Base-by-base conservation (phyloP, 148 eudicot species). In the Cornus suecica region DNA sequence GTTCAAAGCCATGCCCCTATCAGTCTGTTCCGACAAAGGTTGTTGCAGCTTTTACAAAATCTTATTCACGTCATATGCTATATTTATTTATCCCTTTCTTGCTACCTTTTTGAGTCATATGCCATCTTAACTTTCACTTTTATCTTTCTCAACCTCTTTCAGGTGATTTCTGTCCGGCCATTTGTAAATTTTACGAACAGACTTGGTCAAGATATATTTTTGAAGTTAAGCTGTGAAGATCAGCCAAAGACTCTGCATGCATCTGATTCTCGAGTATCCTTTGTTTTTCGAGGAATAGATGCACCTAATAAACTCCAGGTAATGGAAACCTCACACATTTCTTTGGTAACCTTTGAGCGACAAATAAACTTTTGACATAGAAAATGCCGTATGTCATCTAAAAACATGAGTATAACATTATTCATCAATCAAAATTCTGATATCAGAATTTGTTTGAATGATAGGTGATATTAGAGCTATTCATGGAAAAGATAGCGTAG, bases 1-100 rank as follows among this genome's bases (percentile, higher is more conserved):
- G 97, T 84, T 83, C 94, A 73, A 95, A 90, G 83, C 97, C 97
- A 54, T 88, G 91, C 85, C 87, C 93, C 18, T 91, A 87, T 80
- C 99, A 91, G 76, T 88, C 99, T 71, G 85, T 89, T 83, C 97
- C 99, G 14, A 95, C 99, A 74, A 92, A 95, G 99, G 99, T 95
- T 83, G 62, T 73, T 73, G 14, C 61, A 42, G 61, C 67, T 54
- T 76, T 63, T 28, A 58, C 23, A 52, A 41, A 64, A 41, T 74
- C 58, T 78, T 15, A 11, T 48, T 77, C 51, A 22, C 71, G 73
- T 68, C 73, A 51, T 66, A 32, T 54, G 29, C 16, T 31, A 32
- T 45, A 48, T 48, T 8, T 31, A 29, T 58, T 76, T 75, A 54
- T 54, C 69, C 7, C 41, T 27, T 54, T 63, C 24, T 41, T 76